These are phyloP conservation scores for Jasminum sambac DNA, from an alignment of 257 asterid species.

Conservation along the genomic window DNA sequence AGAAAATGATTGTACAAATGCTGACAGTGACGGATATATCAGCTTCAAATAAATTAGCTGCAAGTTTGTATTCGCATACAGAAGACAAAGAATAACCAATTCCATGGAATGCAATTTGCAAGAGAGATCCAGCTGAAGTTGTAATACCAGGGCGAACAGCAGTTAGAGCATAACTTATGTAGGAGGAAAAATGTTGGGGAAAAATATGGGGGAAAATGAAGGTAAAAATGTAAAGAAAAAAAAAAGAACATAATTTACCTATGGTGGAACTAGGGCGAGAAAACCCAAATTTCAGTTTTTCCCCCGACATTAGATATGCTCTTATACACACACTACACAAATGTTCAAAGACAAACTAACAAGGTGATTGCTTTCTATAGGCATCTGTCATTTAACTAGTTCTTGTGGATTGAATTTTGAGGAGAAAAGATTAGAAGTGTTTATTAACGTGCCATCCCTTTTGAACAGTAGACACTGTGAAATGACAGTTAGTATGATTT, in stretches of 20 bases:
- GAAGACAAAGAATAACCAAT: not conserved
- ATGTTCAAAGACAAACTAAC: not conserved
- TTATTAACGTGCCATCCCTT: not conserved
- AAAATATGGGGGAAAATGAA: too few relatives aligned
- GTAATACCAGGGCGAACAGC: not conserved
- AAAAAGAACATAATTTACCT: too few relatives aligned
- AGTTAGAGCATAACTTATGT: too few relatives aligned
- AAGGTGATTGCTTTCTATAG: conserved; percentile 1
- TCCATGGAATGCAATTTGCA: not conserved
- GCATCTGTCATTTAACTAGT: conserved; percentile 6
- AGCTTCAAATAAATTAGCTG: not conserved
- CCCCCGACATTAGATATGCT: too few relatives aligned
- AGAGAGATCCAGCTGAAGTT: conserved; percentile 1
- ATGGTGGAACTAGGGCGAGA: too few relatives aligned
- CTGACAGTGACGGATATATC: not conserved
- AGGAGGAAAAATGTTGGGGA: too few relatives aligned
- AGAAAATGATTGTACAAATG: not conserved
- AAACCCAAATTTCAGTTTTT: too few relatives aligned
- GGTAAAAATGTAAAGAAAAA: too few relatives aligned
- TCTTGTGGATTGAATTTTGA: conserved; percentile 1
- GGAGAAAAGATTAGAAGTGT: not conserved
- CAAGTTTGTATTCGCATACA: conserved; percentile 1
- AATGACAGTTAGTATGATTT: not conserved
- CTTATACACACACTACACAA: conserved; percentile 3
- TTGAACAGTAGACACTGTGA: not conserved